Conservation (phyloP, 768 basidiomycete species). For the Mycena leptocephala region DNA sequence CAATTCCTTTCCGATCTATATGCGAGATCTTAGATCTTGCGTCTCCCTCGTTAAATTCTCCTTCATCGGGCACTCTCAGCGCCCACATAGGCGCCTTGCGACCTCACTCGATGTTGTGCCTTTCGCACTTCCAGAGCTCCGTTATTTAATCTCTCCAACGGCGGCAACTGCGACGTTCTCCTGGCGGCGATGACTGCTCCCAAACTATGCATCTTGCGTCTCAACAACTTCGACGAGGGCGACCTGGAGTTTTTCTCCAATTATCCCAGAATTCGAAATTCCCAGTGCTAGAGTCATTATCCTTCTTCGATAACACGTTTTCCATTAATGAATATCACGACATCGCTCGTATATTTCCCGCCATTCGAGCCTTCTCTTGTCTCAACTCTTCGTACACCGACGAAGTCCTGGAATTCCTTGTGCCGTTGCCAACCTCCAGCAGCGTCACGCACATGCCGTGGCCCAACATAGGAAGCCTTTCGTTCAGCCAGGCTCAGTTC, state of each 20-base stretch:
- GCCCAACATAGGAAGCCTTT: constrained; percentile 16
- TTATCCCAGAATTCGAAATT: constrained; percentile 29
- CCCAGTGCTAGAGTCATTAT: constrained; percentile 27
- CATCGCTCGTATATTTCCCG: constrained; percentile 30
- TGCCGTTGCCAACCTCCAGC: constrained; percentile 22
- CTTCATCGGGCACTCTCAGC: constrained; percentile 27
- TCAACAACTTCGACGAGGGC: constrained; percentile 30
- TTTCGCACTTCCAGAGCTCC: constrained; percentile 22
- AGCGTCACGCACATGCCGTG: constrained; percentile 29
- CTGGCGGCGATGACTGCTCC: constrained; percentile 28
- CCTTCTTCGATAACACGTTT: constrained; percentile 25
- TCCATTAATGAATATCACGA: constrained; percentile 23
- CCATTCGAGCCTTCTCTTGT: constrained; percentile 22
- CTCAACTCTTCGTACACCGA: constrained; percentile 32
- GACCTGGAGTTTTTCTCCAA: constrained; percentile 32
- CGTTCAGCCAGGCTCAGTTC: constrained; percentile 33
- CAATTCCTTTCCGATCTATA: constrained; percentile 30
- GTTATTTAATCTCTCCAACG: constrained; percentile 31
- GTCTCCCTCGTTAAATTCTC: constrained; percentile 25
- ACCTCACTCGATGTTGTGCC: constrained; percentile 20
- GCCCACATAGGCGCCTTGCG: constrained; percentile 24
- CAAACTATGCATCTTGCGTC: constrained; percentile 24
- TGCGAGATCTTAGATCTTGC: constrained; percentile 24
- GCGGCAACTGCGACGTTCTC: constrained; percentile 30
- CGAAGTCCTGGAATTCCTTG: constrained; percentile 31